phyloP scores from a whole-genome alignment of 306 rosid genomes.

The Malus asiatica region DNA sequence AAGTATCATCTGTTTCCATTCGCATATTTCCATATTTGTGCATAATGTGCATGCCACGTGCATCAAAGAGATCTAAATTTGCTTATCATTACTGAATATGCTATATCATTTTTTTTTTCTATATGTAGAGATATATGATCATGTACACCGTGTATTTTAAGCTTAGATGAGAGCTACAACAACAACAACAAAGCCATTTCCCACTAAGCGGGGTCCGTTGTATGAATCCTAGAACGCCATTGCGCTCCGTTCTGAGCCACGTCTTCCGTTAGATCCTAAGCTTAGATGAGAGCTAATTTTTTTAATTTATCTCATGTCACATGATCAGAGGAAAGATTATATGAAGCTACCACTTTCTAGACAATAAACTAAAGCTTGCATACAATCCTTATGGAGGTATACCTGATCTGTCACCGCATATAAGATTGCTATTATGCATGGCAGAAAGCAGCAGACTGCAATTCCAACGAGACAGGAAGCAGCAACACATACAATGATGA shows the following conservation, averaged over 20 bases:
- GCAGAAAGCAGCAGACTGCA: constrained; percentile 92
- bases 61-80: not conserved
- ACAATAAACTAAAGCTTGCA: not conserved
- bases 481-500: constrained; percentile 60
- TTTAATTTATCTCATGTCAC: not conserved
- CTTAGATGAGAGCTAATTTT: not conserved
- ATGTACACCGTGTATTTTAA: not conserved
- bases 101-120: not conserved
- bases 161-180: not conserved
- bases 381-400: not conserved
- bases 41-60: not conserved
- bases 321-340: not conserved
- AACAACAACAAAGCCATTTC: too few relatives aligned
- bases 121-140: not conserved
- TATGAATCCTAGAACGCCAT: too few relatives aligned
- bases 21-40: not conserved
- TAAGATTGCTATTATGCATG: constrained; percentile 79
- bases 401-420: constrained; percentile 68
- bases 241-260: too few relatives aligned
- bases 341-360: not conserved
- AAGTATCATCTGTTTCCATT: not conserved
- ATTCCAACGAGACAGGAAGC: constrained; percentile 78
- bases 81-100: not conserved
- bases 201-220: too few relatives aligned
- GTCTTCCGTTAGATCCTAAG: not conserved